Evolutionary conservation across 441 rosid species (phyloP).

Genomic region (Arabidopsis lyrata): DNA sequence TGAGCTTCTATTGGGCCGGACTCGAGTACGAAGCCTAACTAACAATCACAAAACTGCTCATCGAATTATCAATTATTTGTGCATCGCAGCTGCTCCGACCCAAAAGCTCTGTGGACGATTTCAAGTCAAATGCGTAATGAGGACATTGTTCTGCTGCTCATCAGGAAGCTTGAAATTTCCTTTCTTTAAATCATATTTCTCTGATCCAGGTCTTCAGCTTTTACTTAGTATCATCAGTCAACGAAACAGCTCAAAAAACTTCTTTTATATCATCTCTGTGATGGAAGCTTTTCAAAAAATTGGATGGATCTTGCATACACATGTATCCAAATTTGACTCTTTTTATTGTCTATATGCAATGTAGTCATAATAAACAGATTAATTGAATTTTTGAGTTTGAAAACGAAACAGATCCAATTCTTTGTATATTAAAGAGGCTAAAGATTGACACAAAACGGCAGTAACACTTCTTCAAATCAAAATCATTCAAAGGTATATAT

Average conservation of each 20-base stretch:
- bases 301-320: neutral
- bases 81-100: neutral
- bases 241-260: neutral
- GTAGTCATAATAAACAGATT: neutral
- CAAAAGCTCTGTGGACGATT: no score
- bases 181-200: neutral
- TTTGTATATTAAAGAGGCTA: neutral
- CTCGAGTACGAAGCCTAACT: no score
- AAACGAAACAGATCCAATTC: neutral
- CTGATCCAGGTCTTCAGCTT: neutral
- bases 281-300: neutral
- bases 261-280: neutral
- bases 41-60: neutral
- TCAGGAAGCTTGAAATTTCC: no score
- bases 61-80: neutral
- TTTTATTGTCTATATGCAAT: neutral
- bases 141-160: no score
- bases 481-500: constrained; percentile 25
- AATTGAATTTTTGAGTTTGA: constrained; percentile 9
- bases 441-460: neutral
- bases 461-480: constrained; percentile 11
- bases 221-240: neutral
- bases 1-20: neutral
- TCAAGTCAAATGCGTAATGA: no score
- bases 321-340: neutral